phyloP scores from a whole-genome alignment of 1,284 basidiomycete genomes.

The Pascua sp. region DNA sequence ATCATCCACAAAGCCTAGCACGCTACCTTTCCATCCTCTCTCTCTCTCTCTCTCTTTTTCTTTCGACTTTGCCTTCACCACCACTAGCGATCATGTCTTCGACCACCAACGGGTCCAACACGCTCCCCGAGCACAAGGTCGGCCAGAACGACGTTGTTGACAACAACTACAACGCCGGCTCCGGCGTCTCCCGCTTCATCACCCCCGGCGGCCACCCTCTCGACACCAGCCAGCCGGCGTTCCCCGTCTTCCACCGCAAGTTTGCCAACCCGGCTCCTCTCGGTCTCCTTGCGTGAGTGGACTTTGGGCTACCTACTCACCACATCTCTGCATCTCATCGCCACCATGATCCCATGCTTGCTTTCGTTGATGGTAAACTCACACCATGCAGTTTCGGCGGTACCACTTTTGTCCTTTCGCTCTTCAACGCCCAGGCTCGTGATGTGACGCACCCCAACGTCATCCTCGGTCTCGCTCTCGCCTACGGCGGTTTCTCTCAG shows the following conservation, averaged over 20 bases:
- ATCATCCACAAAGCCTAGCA: not conserved
- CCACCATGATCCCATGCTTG: not conserved
- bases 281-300: constrained; percentile 47
- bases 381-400: constrained; percentile 46
- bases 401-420: constrained; percentile 56
- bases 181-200: constrained; percentile 20
- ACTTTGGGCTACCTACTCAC: not conserved
- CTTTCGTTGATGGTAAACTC: not conserved
- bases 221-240: constrained; percentile 32
- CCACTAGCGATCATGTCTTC: constrained; percentile 19
- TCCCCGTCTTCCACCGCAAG: constrained; percentile 49
- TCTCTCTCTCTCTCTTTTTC: not conserved
- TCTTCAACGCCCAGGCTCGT: constrained; percentile 48
- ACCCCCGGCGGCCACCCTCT: constrained; percentile 24
- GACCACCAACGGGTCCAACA: constrained; percentile 4
- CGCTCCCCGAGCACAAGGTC: constrained; percentile 11
- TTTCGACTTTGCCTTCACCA: not conserved
- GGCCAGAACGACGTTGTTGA: constrained; percentile 3
- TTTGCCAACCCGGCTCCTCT: constrained; percentile 57
- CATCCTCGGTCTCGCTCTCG: constrained; percentile 77
- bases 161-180: constrained; percentile 13
- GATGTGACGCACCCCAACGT: constrained; percentile 60
- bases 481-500: constrained; percentile 75
- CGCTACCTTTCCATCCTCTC: not conserved
- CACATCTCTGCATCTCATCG: no score